phyloP scores from a whole-genome alignment of 768 basidiomycete species.

The Trametopsis cervina region DNA sequence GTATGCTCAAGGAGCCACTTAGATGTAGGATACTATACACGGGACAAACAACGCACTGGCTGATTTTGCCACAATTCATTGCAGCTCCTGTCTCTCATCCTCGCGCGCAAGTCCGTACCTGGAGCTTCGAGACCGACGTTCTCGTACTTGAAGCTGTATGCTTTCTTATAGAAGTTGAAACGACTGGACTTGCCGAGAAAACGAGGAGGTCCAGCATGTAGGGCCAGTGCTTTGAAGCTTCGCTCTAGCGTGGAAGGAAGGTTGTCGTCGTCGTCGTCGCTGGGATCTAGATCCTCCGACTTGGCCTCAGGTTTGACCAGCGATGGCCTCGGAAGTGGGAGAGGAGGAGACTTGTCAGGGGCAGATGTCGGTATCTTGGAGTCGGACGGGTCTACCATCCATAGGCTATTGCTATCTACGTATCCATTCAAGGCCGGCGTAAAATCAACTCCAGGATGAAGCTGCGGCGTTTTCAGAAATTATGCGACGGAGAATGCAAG shows the following conservation, averaged over 20 bases:
- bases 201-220: slow-evolving; percentile 3
- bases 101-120: no score
- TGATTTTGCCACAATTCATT: slow-evolving; percentile 40
- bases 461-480: neutral
- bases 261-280: slow-evolving; percentile 13
- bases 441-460: slow-evolving; percentile 12
- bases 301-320: neutral
- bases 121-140: neutral
- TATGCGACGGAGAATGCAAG: neutral
- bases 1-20: neutral
- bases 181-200: slow-evolving; percentile 19
- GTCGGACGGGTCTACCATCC: slow-evolving; percentile 5
- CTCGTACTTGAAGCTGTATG: slow-evolving; percentile 1
- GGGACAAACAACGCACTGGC: slow-evolving; percentile 25
- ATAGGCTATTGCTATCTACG: slow-evolving; percentile 7
- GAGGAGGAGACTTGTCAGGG: neutral
- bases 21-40: neutral
- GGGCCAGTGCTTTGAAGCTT: slow-evolving; percentile 5
- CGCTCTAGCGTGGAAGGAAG: neutral
- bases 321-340: neutral
- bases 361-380: neutral
- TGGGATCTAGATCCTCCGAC: slow-evolving; percentile 12
- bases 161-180: slow-evolving; percentile 15
- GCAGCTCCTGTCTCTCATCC: no score
- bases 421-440: slow-evolving; percentile 4